Evolutionary conservation across 805 yeast genomes (phyloP).

Genomic region (Ascoidea tarda): DNA sequence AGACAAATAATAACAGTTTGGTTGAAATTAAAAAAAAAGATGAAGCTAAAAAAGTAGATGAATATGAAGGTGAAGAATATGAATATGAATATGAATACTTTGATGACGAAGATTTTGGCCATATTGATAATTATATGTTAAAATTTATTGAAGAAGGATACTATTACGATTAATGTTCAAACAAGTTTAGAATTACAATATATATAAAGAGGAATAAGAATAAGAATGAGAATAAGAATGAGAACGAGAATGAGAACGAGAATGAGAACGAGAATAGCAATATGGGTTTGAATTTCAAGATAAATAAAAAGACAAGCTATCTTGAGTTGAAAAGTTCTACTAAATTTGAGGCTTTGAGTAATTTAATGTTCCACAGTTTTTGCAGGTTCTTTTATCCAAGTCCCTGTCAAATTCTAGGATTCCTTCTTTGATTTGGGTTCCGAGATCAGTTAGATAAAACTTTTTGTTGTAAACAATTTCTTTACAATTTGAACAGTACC

Average conservation of each 20-base stretch:
- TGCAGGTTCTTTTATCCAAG: conserved; percentile 53
- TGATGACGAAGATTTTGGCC: conserved; percentile 46
- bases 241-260: too few relatives aligned
- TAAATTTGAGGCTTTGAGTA: conserved; percentile 41
- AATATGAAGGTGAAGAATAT: conserved; percentile 17
- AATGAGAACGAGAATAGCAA: too few relatives aligned
- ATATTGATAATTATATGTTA: conserved; percentile 94
- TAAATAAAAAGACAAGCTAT: too few relatives aligned
- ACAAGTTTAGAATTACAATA: too few relatives aligned
- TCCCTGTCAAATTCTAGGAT: conserved; percentile 57
- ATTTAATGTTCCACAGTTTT: conserved; percentile 59
- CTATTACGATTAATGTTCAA: conserved; percentile 27
- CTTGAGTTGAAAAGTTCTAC: too few relatives aligned
- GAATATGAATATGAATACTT: conserved; percentile 43
- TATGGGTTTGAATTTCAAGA: too few relatives aligned
- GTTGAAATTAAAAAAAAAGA: conserved; percentile 10
- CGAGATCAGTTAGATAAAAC: conserved; percentile 70
- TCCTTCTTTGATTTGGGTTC: conserved; percentile 81
- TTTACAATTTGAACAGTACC: conserved; percentile 73
- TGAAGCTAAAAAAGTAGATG: conserved; percentile 13
- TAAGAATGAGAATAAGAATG: too few relatives aligned
- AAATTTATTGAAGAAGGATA: conserved; percentile 75
- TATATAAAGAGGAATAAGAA: too few relatives aligned
- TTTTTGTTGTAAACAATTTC: conserved; percentile 51
- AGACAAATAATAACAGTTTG: conserved; percentile 10